phyloP scores from a whole-genome alignment of 192 early-diverging fungal genomes.

The Entophlyctis luteolus region DNA sequence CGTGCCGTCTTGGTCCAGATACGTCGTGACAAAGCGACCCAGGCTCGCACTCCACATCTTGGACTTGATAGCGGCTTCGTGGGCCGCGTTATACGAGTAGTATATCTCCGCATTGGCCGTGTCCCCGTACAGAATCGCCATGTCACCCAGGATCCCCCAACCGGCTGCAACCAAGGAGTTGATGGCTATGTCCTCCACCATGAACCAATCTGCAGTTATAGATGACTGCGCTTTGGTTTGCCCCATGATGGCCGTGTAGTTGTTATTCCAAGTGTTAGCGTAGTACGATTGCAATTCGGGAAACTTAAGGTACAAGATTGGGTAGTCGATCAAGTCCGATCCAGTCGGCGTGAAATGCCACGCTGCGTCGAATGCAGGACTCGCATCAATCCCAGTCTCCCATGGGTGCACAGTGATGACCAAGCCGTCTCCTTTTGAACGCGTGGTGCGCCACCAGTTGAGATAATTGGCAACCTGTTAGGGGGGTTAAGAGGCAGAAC shows the following conservation, averaged over 20 bases:
- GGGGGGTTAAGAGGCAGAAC: too few species aligned
- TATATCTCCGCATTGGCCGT: not conserved
- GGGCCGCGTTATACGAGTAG: not conserved
- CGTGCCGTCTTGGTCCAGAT: constrained; percentile 5
- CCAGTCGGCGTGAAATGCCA: constrained; percentile 15
- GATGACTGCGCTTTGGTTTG: constrained; percentile 2
- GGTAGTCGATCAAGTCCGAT: not conserved
- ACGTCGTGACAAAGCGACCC: constrained; percentile 2
- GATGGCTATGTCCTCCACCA: constrained; percentile 17
- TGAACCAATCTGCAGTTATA: constrained; percentile 7
- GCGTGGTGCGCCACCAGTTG: constrained; percentile 12
- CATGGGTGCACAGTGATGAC: constrained; percentile 8
- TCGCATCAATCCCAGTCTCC: constrained; percentile 16
- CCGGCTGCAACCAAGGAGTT: constrained; percentile 5
- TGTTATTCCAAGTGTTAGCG: constrained; percentile 3
- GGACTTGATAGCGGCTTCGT: constrained; percentile 5
- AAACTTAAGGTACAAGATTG: constrained; percentile 5
- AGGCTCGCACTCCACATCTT: not conserved
- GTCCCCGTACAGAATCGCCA: not conserved
- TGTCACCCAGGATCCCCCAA: constrained; percentile 9
- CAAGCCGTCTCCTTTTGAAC: constrained; percentile 1
- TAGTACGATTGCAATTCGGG: constrained; percentile 5
- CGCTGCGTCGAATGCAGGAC: constrained; percentile 8
- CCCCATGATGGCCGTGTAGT: constrained; percentile 1
- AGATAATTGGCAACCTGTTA: constrained; percentile 8